Conservation (phyloP, 345 rosid genomes). For the Stellera chamaejasme region DNA sequence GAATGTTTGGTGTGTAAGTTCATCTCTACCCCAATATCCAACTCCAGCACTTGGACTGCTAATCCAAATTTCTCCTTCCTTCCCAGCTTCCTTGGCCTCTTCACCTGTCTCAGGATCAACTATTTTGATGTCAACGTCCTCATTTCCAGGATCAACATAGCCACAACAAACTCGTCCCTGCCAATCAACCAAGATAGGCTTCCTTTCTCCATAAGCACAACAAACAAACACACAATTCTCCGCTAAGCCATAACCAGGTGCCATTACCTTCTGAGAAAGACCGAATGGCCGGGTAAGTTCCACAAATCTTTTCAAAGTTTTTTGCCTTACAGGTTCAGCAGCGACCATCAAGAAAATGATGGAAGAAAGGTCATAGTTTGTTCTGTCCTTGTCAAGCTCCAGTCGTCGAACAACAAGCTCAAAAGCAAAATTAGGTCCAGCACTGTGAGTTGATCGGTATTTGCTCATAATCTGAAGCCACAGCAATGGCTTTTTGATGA, state of each 20-base stretch:
- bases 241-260: constrained; percentile 73
- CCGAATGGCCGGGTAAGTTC: constrained; percentile 48
- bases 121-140: constrained; percentile 47
- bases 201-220: constrained; percentile 55
- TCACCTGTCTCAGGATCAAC: constrained; percentile 33
- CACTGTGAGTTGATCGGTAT: constrained; percentile 54
- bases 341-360: constrained; percentile 64
- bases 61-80: constrained; percentile 70
- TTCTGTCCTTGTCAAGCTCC: constrained; percentile 36
- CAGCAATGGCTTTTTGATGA: constrained; percentile 51
- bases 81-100: constrained; percentile 36
- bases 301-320: constrained; percentile 41
- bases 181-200: constrained; percentile 56
- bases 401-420: constrained; percentile 51
- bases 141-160: constrained; percentile 26
- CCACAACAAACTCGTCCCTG: constrained; percentile 65
- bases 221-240: constrained; percentile 69
- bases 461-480: constrained; percentile 57
- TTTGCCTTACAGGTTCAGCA: constrained; percentile 64
- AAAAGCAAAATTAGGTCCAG: constrained; percentile 64
- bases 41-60: constrained; percentile 59
- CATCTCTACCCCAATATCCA: constrained; percentile 67
- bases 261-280: constrained; percentile 57
- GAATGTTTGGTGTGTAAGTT: constrained; percentile 40
- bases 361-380: constrained; percentile 50